Conservation (phyloP, 805 yeast genomes). For the Kazachstania martiniae region DNA sequence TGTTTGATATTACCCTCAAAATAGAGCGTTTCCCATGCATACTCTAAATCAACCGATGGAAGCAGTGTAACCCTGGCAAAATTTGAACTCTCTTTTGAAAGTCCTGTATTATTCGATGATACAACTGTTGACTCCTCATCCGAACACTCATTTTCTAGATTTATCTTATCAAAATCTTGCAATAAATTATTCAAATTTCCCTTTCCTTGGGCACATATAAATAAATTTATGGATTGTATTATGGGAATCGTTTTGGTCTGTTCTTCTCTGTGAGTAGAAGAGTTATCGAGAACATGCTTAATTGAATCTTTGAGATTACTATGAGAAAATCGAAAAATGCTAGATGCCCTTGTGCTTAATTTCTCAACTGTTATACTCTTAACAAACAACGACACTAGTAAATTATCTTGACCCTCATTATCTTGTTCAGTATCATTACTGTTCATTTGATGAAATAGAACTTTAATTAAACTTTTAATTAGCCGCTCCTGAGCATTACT, state of each 20-base stretch:
- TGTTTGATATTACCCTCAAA: conserved; percentile 26
- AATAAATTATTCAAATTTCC: conserved; percentile 3
- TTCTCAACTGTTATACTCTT: conserved; percentile 7
- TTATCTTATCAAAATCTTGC: conserved; percentile 26
- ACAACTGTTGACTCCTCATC: background rate
- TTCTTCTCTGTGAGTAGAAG: no score
- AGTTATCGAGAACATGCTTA: no score
- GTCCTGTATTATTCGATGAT: conserved; percentile 4
- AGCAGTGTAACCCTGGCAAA: conserved; percentile 13
- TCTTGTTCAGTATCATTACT: conserved; percentile 15
- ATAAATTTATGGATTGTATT: background rate
- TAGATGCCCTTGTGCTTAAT: background rate
- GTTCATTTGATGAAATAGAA: conserved; percentile 15
- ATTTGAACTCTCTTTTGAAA: conserved; percentile 12
- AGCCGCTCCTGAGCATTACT: conserved; percentile 18
- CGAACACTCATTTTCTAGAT: conserved; percentile 7
- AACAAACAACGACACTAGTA: conserved; percentile 19
- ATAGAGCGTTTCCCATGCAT: conserved; percentile 29
- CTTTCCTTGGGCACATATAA: background rate
- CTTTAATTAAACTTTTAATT: conserved; percentile 16
- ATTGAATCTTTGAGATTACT: no score
- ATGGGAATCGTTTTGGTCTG: no score
- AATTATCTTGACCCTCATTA: conserved; percentile 19
- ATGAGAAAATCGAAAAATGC: no score
- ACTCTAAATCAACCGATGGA: conserved; percentile 26